These are phyloP conservation scores for Wickerhamomyces sp. DNA, from an alignment of 1,139 yeast genomes.

Conservation along the genomic window DNA sequence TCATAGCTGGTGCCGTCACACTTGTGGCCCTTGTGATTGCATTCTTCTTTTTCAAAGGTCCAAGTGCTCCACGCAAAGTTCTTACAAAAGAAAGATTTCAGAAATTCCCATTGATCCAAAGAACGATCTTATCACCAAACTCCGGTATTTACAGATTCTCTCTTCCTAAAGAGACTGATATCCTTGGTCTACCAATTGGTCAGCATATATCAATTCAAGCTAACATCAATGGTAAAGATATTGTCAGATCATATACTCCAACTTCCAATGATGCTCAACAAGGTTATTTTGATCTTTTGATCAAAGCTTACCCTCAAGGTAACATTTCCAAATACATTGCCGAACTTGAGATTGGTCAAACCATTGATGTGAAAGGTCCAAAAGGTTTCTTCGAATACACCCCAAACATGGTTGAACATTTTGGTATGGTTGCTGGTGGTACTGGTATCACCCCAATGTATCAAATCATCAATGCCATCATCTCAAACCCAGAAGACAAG, in stretches of 20 bases:
- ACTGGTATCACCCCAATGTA: constrained; percentile 94
- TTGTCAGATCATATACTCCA: constrained; percentile 92
- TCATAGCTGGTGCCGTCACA: constrained; percentile 11
- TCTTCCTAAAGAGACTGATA: constrained; percentile 68
- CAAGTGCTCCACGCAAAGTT: constrained; percentile 14
- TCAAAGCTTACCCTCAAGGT: constrained; percentile 91
- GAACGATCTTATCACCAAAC: constrained; percentile 74
- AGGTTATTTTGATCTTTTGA: constrained; percentile 85
- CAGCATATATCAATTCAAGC: constrained; percentile 86
- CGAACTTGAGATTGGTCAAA: constrained; percentile 62
- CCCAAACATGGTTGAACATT: constrained; percentile 70
- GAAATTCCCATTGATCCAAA: constrained; percentile 79
- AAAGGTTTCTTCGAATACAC: constrained; percentile 86
- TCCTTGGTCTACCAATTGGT: constrained; percentile 89
- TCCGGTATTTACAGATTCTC: constrained; percentile 83
- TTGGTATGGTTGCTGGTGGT: constrained; percentile 94
- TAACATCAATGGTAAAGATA: constrained; percentile 70
- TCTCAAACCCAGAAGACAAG: constrained; percentile 62
- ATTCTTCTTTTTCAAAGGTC: constrained; percentile 5
- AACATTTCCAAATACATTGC: constrained; percentile 78
- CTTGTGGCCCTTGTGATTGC: constrained; percentile 11
- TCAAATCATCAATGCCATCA: constrained; percentile 79
- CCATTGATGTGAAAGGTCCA: constrained; percentile 81
- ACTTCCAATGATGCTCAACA: constrained; percentile 78
- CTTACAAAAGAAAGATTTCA: constrained; percentile 59